Base-by-base conservation (phyloP, 305 asterid genomes). In the Solanum hybrid region DNA sequence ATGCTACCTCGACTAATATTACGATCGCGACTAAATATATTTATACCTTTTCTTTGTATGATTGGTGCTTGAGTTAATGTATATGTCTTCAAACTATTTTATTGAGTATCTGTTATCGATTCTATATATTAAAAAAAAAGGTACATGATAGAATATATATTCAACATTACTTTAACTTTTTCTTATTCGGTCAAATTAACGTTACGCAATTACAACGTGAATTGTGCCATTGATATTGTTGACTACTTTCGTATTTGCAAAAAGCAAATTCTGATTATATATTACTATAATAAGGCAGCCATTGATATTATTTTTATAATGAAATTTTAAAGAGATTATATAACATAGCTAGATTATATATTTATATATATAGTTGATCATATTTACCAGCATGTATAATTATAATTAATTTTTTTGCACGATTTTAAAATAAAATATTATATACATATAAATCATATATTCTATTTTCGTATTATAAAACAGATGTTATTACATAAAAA, bases 191-290 rank as follows among this genome's bases (percentile, higher is more conserved):
- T 82, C 87, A 42, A 82, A 82, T 5, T 82, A 27, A 46, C 26
- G 7, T 36, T 46, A 82, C 34, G 72, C 71, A 40, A 81, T 40
- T 64, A 40, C 86, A 81, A 42, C 87, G 71, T 82, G 87, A 82
- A 82, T 42, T 46, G 87, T 82, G 87, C 87, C 87, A 46, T 17
- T 82, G 72, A 82, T 82, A 82, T 42, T 82, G 87, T 82, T 80
- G 72, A 42, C 72, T 42, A 82, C 87, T 82, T 42, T 82, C 17
- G 4, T 27, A 42, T 42, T 26, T 31, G 24, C 20, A 12, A 81
- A 78, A 40, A 40, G 36, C 24, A 40, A 40, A 40, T 40, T 24
- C 5, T 24, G 7, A 11, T 20, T 78, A 11, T 79, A n/a, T 8
- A 10, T 1, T 38, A 38, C 14, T 38, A 38, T 10, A 38, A 38